A percentile compares a stretch with the other conserved stretches of the same genome.
Evolutionary conservation across 306 rosid species (phyloP).

Genomic region (Potentilla sterilis): DNA sequence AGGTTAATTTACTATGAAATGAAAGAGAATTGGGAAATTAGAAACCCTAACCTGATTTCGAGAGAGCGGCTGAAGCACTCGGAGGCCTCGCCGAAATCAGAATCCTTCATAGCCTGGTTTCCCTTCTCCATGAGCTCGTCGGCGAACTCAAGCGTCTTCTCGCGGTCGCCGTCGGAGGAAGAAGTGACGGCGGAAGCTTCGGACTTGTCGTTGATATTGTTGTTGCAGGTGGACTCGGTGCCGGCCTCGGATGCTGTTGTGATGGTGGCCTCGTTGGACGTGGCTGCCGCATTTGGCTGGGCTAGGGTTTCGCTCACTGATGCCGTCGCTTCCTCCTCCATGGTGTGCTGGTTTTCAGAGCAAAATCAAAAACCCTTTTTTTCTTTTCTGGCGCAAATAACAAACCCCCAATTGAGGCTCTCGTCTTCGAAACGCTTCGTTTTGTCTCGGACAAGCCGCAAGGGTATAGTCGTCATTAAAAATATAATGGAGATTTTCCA

Average conservation of each 20-base stretch:
- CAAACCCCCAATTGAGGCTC: not conserved
- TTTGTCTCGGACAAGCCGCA: not conserved
- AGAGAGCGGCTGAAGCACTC: slow-evolving; percentile 93
- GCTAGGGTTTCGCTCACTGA: slow-evolving; percentile 42
- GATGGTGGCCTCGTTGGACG: slow-evolving; percentile 41
- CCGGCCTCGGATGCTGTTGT: slow-evolving; percentile 31
- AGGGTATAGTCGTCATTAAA: not conserved
- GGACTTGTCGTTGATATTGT: slow-evolving; percentile 9
- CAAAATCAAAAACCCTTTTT: slow-evolving; percentile 8
- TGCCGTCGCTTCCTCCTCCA: slow-evolving; percentile 66
- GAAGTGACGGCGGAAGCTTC: slow-evolving; percentile 39
- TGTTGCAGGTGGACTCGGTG: slow-evolving; percentile 48
- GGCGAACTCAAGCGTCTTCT: slow-evolving; percentile 50
- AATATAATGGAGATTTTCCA: not conserved
- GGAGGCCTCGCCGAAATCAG: slow-evolving; percentile 67
- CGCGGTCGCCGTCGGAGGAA: slow-evolving; percentile 37
- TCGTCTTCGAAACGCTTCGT: not conserved
- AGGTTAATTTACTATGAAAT: not conserved
- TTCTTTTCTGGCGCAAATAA: slow-evolving; percentile 41
- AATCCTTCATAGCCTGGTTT: slow-evolving; percentile 57
- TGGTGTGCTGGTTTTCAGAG: slow-evolving; percentile 11
- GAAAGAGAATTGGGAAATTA: not conserved
- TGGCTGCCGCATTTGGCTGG: slow-evolving; percentile 14
- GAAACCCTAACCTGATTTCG: slow-evolving; percentile 77
- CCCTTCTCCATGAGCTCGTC: slow-evolving; percentile 73